Evolutionary conservation across 441 rosid genomes (phyloP).

Genomic region (Eugenia klotzschiana): DNA sequence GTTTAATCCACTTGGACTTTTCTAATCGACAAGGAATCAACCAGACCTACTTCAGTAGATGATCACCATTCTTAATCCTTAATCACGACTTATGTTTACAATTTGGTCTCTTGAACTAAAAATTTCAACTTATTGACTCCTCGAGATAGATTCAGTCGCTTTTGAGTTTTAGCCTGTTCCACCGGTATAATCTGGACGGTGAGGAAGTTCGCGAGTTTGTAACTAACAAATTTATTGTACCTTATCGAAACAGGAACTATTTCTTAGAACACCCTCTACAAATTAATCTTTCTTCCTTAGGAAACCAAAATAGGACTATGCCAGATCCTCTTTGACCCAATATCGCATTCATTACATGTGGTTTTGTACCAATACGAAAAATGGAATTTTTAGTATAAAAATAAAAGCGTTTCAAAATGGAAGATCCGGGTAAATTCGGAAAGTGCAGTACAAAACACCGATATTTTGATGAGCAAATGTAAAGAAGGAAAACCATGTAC

Average conservation of each 20-base stretch:
- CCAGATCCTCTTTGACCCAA: neutral
- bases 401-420: neutral
- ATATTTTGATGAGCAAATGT: neutral
- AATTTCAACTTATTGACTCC: neutral
- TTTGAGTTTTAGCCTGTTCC: neutral
- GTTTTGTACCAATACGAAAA: neutral
- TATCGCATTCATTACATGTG: neutral
- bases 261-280: neutral
- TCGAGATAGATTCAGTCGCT: neutral
- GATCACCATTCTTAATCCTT: neutral
- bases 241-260: neutral
- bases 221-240: neutral
- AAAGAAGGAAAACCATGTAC: neutral
- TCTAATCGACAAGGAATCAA: neutral
- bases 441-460: neutral
- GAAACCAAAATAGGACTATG: neutral
- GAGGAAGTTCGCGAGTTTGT: neutral
- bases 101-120: neutral
- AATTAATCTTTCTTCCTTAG: neutral
- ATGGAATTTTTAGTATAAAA: neutral
- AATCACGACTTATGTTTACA: neutral
- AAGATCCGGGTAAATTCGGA: neutral
- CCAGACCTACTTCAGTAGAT: neutral
- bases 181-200: neutral
- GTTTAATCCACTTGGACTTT: neutral